phyloP scores from a whole-genome alignment of 108 stramenopile species.

The Aureococcus anophagefferens region DNA sequence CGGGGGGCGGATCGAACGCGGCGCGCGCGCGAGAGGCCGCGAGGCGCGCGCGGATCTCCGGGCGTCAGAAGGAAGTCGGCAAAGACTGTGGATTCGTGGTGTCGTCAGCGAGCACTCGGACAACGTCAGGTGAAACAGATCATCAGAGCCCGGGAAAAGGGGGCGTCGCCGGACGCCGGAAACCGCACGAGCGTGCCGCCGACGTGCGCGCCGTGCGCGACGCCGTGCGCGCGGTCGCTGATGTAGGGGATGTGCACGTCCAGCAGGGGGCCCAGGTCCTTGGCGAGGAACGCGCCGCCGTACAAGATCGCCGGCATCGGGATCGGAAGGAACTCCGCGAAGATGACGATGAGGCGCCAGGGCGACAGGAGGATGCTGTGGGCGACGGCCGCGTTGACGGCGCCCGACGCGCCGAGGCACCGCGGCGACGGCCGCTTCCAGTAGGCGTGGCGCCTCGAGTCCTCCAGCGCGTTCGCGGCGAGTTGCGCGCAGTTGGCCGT shows the following conservation, averaged over 20 bases:
- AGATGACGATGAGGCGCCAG: not conserved
- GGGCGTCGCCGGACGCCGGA: too few relatives aligned
- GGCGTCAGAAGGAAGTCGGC: too few relatives aligned
- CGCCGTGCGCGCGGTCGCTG: not conserved
- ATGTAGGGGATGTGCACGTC: not conserved
- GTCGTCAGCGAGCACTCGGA: too few relatives aligned
- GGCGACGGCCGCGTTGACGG: constrained; percentile 11
- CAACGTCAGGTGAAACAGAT: too few relatives aligned
- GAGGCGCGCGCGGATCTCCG: too few relatives aligned
- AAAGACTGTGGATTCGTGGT: too few relatives aligned
- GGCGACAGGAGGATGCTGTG: not conserved
- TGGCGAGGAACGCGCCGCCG: not conserved
- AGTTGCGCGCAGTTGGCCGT: not conserved
- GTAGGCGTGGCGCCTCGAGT: not conserved
- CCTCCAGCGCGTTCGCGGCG: not conserved
- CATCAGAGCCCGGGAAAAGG: too few relatives aligned
- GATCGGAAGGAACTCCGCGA: not conserved
- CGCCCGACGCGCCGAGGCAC: constrained; percentile 13
- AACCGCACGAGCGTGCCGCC: not conserved
- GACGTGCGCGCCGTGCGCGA: not conserved
- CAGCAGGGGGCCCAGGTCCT: not conserved
- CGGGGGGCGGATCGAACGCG: too few relatives aligned
- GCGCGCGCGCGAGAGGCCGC: too few relatives aligned
- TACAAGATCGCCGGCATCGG: not conserved
- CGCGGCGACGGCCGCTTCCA: too few relatives aligned